phyloP scores from a whole-genome alignment of 306 rosid species.

The Delonix regia region DNA sequence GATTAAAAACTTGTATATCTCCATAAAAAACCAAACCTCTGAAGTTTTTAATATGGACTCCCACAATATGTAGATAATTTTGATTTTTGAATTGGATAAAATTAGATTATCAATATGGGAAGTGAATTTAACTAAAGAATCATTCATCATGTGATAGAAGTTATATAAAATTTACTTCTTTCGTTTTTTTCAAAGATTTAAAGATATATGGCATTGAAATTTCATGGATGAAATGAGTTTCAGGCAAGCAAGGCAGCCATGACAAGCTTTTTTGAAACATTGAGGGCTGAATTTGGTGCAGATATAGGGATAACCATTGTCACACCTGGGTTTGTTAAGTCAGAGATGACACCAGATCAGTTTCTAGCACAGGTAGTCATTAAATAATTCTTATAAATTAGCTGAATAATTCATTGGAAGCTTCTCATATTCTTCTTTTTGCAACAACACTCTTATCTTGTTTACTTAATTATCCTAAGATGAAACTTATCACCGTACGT shows the following conservation, averaged over 20 bases:
- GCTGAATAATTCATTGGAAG: neutral
- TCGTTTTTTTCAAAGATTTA: too few relatives aligned
- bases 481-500: neutral
- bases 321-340: constrained; percentile 15
- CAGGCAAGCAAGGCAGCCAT: constrained; percentile 43
- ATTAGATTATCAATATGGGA: too few relatives aligned
- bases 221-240: neutral
- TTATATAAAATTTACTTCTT: too few relatives aligned
- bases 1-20: too few relatives aligned
- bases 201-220: too few relatives aligned
- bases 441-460: neutral
- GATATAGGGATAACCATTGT: constrained; percentile 40
- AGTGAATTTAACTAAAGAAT: too few relatives aligned
- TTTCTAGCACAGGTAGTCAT: neutral
- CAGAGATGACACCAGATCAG: constrained; percentile 1
- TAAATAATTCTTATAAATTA: neutral
- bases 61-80: too few relatives aligned
- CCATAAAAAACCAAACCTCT: too few relatives aligned
- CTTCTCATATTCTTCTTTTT: neutral
- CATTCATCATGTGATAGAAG: too few relatives aligned
- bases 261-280: constrained; percentile 30
- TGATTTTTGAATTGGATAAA: too few relatives aligned
- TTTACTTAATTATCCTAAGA: neutral
- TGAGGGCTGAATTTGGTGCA: constrained; percentile 23
- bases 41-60: too few relatives aligned